Conservation (phyloP, 768 basidiomycete species). For the Leucocoprinus leucothites region DNA sequence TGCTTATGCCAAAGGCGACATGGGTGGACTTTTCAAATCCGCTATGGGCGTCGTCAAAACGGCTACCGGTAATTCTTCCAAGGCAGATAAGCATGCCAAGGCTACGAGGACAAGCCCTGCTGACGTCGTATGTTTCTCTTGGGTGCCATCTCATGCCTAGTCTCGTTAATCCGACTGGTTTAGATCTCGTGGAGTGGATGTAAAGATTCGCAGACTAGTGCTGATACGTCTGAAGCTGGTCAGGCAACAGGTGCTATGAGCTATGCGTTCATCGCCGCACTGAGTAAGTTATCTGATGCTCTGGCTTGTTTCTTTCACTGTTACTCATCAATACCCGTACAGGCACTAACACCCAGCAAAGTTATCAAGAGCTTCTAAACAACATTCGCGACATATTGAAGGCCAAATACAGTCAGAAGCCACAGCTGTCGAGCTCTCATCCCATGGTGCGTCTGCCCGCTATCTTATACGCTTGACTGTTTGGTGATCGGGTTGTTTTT, state of each 20-base stretch:
- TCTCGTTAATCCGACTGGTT: neutral
- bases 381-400: constrained; percentile 36
- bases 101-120: constrained; percentile 75
- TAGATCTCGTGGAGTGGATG: constrained; percentile 88
- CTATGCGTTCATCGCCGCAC: constrained; percentile 56
- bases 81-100: constrained; percentile 59
- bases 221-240: constrained; percentile 67
- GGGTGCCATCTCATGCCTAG: neutral
- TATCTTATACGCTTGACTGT: neutral
- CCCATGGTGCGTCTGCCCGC: constrained; percentile 30
- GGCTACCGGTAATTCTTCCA: constrained; percentile 61
- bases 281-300: constrained; percentile 35
- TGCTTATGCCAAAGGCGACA: constrained; percentile 77
- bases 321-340: constrained; percentile 1
- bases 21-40: constrained; percentile 72
- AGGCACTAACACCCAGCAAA: constrained; percentile 40
- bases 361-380: constrained; percentile 40
- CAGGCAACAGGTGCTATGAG: constrained; percentile 79
- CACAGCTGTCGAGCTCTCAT: constrained; percentile 38
- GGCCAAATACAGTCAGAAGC: constrained; percentile 41
- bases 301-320: neutral
- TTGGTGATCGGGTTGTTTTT: neutral
- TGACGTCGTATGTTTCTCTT: constrained; percentile 64
- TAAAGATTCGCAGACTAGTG: constrained; percentile 80
- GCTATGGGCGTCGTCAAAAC: constrained; percentile 74